phyloP scores from a whole-genome alignment of 495 filamentous ascomycete species.

The Xeromyces bisporus region DNA sequence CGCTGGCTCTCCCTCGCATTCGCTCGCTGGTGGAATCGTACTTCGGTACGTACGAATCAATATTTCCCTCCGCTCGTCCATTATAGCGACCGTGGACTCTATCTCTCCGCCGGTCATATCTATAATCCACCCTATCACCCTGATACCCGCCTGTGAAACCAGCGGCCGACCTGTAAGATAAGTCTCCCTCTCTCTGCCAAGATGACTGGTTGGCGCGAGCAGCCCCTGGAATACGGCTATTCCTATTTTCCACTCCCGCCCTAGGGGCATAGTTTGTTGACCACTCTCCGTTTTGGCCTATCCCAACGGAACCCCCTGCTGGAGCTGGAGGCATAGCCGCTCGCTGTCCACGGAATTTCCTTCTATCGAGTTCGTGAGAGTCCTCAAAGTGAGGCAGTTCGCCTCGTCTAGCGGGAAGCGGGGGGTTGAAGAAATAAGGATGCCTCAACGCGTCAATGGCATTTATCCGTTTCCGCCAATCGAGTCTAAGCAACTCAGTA shows the following conservation, averaged over 20 bases:
- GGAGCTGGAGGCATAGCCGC: constrained; percentile 73
- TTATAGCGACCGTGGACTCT: constrained; percentile 10
- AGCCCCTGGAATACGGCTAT: constrained; percentile 19
- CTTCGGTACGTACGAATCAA: constrained; percentile 27
- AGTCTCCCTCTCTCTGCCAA: constrained; percentile 16
- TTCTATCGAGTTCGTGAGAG: constrained; percentile 85
- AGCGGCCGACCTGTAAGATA: constrained; percentile 25
- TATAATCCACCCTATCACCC: constrained; percentile 11
- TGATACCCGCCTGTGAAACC: constrained; percentile 13
- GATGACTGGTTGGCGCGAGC: constrained; percentile 12
- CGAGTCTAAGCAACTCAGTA: constrained; percentile 66
- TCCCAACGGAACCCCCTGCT: constrained; percentile 71
- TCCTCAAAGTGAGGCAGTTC: constrained; percentile 84
- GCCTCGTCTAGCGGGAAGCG: constrained; percentile 60
- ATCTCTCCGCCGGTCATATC: constrained; percentile 18
- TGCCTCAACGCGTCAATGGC: constrained; percentile 89
- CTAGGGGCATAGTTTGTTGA: constrained; percentile 16
- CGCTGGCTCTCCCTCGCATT: constrained; percentile 9
- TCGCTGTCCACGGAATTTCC: constrained; percentile 68
- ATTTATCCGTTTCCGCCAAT: constrained; percentile 78
- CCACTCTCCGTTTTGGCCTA: constrained; percentile 49
- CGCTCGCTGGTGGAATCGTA: constrained; percentile 15
- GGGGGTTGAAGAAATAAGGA: constrained; percentile 68
- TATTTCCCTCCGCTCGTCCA: constrained; percentile 13
- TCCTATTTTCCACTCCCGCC: constrained; percentile 13